Percentiles rank a stretch among this genome's conserved stretches.
These are phyloP conservation scores for Emergomyces orientalis DNA, from an alignment of 2,329 filamentous ascomycete species.

Conservation along the genomic window DNA sequence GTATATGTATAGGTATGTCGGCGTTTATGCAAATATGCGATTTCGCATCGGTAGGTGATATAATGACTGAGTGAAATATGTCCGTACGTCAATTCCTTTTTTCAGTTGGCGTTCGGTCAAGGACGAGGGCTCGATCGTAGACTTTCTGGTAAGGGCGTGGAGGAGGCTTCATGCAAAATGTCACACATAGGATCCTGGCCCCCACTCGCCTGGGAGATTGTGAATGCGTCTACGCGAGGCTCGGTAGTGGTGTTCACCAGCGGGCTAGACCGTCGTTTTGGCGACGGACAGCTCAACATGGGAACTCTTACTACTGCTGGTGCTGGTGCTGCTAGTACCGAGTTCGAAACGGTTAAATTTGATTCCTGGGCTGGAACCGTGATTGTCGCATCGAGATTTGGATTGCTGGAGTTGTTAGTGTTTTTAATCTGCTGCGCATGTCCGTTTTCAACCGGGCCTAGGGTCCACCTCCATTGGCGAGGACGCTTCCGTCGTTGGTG, in stretches of 20 bases:
- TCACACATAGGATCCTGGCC: neutral
- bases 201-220: neutral
- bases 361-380: no score
- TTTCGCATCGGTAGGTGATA: neutral
- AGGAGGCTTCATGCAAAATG: slow-evolving; percentile 4
- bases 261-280: neutral
- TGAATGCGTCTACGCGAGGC: neutral
- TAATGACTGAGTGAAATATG: neutral
- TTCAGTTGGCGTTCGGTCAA: neutral
- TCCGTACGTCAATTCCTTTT: neutral
- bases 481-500: slow-evolving; percentile 45
- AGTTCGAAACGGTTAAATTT: no score
- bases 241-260: neutral
- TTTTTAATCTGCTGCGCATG: slow-evolving; percentile 8
- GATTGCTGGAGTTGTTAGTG: neutral
- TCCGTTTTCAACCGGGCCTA: slow-evolving; percentile 36
- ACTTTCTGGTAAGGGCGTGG: slow-evolving; percentile 3
- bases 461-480: slow-evolving; percentile 50
- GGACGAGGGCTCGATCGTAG: slow-evolving; percentile 4
- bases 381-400: neutral
- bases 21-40: neutral
- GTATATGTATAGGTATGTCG: neutral
- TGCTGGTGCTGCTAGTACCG: neutral
- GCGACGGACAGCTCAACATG: neutral
- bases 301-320: neutral